Evolutionary conservation across 192 early-diverging fungal genomes (phyloP).

Genomic region (Podila minutissima): DNA sequence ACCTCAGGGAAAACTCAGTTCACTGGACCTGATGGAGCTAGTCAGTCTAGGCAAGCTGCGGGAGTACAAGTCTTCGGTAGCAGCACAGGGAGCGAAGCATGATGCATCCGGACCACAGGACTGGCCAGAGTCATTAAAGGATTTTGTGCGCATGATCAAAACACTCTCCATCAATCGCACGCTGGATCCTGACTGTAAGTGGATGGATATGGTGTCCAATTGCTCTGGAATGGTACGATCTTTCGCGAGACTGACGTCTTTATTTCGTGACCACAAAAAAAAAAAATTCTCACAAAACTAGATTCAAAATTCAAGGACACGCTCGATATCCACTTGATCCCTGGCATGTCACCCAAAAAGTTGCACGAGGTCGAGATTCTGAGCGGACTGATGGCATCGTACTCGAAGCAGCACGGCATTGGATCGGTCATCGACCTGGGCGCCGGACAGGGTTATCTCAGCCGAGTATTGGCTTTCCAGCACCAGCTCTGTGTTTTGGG

Average conservation of each 20-base stretch:
- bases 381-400: constrained; percentile 63
- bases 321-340: constrained; percentile 65
- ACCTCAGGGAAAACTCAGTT: constrained; percentile 26
- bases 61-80: constrained; percentile 20
- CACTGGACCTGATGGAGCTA: constrained; percentile 42
- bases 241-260: not conserved
- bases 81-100: not conserved
- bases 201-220: not conserved
- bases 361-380: constrained; percentile 73
- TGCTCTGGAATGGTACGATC: not conserved
- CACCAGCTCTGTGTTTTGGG: constrained; percentile 73
- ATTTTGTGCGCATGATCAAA: constrained; percentile 42
- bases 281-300: not conserved
- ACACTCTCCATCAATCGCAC: constrained; percentile 41
- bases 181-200: constrained; percentile 42
- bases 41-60: constrained; percentile 38
- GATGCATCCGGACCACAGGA: constrained; percentile 21
- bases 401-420: constrained; percentile 57
- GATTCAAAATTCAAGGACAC: constrained; percentile 43
- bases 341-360: constrained; percentile 82
- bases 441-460: constrained; percentile 83
- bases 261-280: not conserved
- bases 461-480: constrained; percentile 70
- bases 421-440: constrained; percentile 75
- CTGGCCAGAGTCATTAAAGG: constrained; percentile 59